These are phyloP conservation scores for Colletotrichum tamarilloi DNA, from an alignment of 2,329 filamentous ascomycete genomes.

Conservation along the genomic window DNA sequence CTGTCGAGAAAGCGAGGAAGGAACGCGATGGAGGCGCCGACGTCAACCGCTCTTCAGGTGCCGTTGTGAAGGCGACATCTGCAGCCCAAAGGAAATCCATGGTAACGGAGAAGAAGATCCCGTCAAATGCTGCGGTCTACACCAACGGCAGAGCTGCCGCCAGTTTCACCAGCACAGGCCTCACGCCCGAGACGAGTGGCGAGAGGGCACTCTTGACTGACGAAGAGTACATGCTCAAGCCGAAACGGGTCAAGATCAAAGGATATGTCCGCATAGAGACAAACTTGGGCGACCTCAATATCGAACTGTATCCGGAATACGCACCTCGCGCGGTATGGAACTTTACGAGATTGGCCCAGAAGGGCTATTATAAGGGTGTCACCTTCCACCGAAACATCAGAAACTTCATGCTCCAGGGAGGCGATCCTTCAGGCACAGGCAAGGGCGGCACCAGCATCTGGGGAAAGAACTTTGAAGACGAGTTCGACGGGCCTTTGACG, in stretches of 20 bases:
- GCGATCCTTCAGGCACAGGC: slow-evolving; percentile 92
- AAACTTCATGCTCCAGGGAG: slow-evolving; percentile 98
- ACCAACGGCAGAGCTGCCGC: slow-evolving; percentile 93
- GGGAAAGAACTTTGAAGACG: slow-evolving; percentile 94
- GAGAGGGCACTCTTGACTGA: slow-evolving; percentile 89
- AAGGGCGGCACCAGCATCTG: slow-evolving; percentile 91
- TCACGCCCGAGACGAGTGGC: slow-evolving; percentile 90
- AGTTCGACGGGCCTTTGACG: slow-evolving; percentile 89
- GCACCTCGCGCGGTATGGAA: slow-evolving; percentile 98
- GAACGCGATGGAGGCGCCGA: slow-evolving; percentile 73
- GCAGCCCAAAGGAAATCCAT: slow-evolving; percentile 51
- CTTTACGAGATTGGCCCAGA: slow-evolving; percentile 87
- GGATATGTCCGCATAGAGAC: slow-evolving; percentile 94
- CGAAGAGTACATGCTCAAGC: slow-evolving; percentile 96
- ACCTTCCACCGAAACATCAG: slow-evolving; percentile 93
- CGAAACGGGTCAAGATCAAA: slow-evolving; percentile 86
- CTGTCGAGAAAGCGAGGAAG: slow-evolving; percentile 88
- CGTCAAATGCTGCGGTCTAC: slow-evolving; percentile 88
- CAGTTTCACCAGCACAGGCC: slow-evolving; percentile 92
- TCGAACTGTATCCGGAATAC: slow-evolving; percentile 91
- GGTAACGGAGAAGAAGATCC: slow-evolving; percentile 68
- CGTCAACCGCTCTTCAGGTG: slow-evolving; percentile 64
- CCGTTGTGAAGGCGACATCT: slow-evolving; percentile 50
- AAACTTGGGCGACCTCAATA: slow-evolving; percentile 83
- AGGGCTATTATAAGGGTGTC: slow-evolving; percentile 88